Percentiles rank a stretch among this genome's conserved stretches.
phyloP scores from a whole-genome alignment of 2,329 filamentous ascomycete genomes.

The Penicillium hordei region DNA sequence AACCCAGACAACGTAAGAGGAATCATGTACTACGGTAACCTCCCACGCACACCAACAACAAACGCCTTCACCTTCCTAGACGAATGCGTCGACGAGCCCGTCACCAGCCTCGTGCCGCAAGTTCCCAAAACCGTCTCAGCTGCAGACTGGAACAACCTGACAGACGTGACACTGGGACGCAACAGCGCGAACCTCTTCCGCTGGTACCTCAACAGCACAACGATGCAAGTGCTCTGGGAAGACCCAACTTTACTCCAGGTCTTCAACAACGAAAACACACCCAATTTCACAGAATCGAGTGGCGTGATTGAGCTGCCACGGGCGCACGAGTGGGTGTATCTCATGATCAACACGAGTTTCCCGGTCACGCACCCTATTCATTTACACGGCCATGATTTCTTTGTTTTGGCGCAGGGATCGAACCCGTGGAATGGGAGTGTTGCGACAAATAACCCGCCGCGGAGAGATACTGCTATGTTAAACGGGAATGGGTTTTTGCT shows the following conservation, averaged over 20 bases:
- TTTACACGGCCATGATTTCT: constrained; percentile 71
- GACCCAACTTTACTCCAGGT: constrained; percentile 32
- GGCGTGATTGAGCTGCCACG: constrained; percentile 27
- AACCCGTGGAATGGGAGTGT: constrained; percentile 30
- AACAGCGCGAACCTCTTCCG: constrained; percentile 24
- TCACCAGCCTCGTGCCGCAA: constrained; percentile 27
- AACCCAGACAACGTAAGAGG: constrained; percentile 49
- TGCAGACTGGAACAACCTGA: constrained; percentile 19
- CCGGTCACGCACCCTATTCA: constrained; percentile 60
- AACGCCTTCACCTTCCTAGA: constrained; percentile 21
- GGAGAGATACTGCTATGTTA: constrained; percentile 52
- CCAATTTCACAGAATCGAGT: constrained; percentile 17
- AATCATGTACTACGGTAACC: constrained; percentile 46
- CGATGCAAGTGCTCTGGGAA: constrained; percentile 35
- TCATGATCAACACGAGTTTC: constrained; percentile 28
- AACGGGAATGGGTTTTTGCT: constrained; percentile 49
- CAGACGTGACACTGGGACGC: constrained; percentile 16
- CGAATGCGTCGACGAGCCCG: constrained; percentile 31
- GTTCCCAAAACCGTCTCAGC: constrained; percentile 22
- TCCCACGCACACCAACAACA: constrained; percentile 20
- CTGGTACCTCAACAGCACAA: constrained; percentile 36
- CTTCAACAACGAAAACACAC: constrained; percentile 13
- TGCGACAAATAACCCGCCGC: constrained; percentile 43
- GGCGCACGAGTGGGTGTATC: constrained; percentile 30
- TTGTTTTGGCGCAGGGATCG: constrained; percentile 58